Base-by-base conservation (phyloP, 2,329 filamentous ascomycete genomes). In the Beauveria pseudobassiana region DNA sequence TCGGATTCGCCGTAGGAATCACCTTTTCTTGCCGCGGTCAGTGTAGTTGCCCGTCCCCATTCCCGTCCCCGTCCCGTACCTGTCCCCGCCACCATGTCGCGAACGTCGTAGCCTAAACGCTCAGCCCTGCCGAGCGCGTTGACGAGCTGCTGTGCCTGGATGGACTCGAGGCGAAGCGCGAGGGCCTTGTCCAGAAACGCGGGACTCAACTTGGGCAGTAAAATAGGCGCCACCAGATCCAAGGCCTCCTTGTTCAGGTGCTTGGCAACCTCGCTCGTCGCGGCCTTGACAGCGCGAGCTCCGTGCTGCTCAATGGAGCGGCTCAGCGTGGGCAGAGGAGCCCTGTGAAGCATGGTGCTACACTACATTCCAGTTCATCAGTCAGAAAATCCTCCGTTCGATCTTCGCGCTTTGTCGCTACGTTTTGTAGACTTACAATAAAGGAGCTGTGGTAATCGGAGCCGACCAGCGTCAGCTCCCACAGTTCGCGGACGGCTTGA, bases 81-180 rank as follows among this genome's bases (percentile, higher is more conserved):
- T 5, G 14, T 38, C 14, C 34, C 34, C 8, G 54, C 76, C 14
- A 83, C 72, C 3, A 82, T 73, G 59, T 85, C 83, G 38, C 73
- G 71, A 0, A 74, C 72, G 55, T 83, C 78, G 61, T 85, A 86
- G 2, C 83, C 83, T 0, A 86, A 76, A 2, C 83, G 80, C 65
- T 84, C 81, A 1, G 82, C 82, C 42, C 78, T 75, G 2, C 82
- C 82, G 22, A 86, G 75, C 16, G 82, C 80, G 62, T 85, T 84
- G 59, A 86, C 79, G 3, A 86, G 75, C 16, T 78, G 76, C 28
- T 80, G 77, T 1, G 81, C 82, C 10, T 78, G 76, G 57, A 86
- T 85, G 1, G 80, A 82, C 51, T 76, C 74, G 3, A 86, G 73
- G 0, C 83, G 79, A 59, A 71, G 74, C 20, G 79, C 78, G n/a